Conservation (phyloP, 345 rosid genomes). For the Salix exigua region DNA sequence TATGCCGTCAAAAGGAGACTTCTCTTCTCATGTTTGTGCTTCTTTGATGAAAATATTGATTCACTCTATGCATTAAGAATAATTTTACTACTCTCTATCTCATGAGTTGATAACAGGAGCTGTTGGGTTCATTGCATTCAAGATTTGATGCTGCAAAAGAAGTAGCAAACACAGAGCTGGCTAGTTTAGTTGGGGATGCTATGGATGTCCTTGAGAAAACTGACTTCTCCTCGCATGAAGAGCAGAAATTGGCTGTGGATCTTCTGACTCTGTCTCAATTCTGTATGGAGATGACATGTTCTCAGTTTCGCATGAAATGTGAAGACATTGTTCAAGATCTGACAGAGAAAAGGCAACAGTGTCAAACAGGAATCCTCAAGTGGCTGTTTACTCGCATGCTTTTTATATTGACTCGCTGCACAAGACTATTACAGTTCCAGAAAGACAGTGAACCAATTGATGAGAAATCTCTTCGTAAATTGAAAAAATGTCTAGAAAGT, state of each 20-base stretch:
- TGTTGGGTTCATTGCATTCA: constrained; percentile 61
- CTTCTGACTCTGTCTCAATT: constrained; percentile 50
- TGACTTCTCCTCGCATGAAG: constrained; percentile 49
- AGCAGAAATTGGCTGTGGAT: constrained; percentile 49
- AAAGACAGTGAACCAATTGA: constrained; percentile 65
- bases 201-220: constrained; percentile 51
- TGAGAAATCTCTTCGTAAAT: constrained; percentile 54
- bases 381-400: constrained; percentile 72
- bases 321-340: constrained; percentile 66
- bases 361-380: constrained; percentile 61
- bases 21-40: too few species aligned
- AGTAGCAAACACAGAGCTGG: constrained; percentile 54
- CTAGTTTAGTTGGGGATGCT: constrained; percentile 52
- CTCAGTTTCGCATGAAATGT: constrained; percentile 59
- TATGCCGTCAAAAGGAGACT: neutral
- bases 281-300: constrained; percentile 58
- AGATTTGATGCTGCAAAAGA: constrained; percentile 74
- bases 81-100: neutral
- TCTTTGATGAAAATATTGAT: neutral
- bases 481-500: constrained; percentile 71
- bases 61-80: neutral
- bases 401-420: constrained; percentile 73
- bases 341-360: constrained; percentile 61
- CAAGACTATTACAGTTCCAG: constrained; percentile 69
- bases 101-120: constrained; percentile 46